phyloP scores from a whole-genome alignment of 1,284 basidiomycete genomes.

The Gomphus bonarii region DNA sequence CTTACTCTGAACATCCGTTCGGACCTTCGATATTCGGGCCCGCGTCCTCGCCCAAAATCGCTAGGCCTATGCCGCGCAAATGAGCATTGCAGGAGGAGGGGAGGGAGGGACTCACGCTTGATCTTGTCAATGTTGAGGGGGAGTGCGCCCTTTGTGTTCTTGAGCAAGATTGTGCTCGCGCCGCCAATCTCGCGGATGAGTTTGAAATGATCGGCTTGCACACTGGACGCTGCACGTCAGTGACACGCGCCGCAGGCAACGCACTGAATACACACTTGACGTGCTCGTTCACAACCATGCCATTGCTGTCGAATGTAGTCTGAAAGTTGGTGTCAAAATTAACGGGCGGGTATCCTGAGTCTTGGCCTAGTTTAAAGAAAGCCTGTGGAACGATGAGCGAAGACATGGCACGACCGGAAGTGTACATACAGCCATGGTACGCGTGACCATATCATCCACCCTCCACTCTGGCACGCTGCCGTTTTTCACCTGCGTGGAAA shows the following conservation, averaged over 20 bases:
- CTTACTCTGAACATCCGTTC: slow-evolving; percentile 57
- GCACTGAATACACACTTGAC: slow-evolving; percentile 2
- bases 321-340: slow-evolving; percentile 39
- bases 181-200: slow-evolving; percentile 59
- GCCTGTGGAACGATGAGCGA: not conserved
- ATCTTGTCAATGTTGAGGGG: slow-evolving; percentile 39
- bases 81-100: not conserved
- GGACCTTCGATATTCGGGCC: slow-evolving; percentile 61
- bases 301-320: slow-evolving; percentile 36
- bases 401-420: slow-evolving; percentile 1
- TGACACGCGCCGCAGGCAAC: not conserved
- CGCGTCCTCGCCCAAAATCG: slow-evolving; percentile 47
- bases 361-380: slow-evolving; percentile 53
- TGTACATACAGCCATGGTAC: slow-evolving; percentile 37
- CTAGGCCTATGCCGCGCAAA: not conserved
- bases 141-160: slow-evolving; percentile 49
- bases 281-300: slow-evolving; percentile 9
- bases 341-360: slow-evolving; percentile 37
- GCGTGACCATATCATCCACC: slow-evolving; percentile 59
- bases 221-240: slow-evolving; percentile 5
- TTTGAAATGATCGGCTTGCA: slow-evolving; percentile 22
- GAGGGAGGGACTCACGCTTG: slow-evolving; percentile 1
- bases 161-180: slow-evolving; percentile 64
- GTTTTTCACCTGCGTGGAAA: slow-evolving; percentile 57
- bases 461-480: slow-evolving; percentile 57